Conservation (phyloP, 2,329 filamentous ascomycete genomes). For the Neofusicoccum sp. region DNA sequence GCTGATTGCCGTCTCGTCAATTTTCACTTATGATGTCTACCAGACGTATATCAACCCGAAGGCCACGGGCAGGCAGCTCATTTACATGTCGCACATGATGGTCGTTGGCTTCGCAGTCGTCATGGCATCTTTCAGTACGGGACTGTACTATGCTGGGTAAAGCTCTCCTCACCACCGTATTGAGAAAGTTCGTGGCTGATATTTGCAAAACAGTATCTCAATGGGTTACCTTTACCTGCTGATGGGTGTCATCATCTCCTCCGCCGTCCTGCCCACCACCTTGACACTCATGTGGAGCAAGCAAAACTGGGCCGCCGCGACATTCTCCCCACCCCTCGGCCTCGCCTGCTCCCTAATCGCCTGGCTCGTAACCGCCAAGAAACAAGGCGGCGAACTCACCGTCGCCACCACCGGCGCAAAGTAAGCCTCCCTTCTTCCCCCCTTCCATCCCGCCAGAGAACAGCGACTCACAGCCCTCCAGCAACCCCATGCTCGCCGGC, state of each 20-base stretch:
- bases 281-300: slow-evolving; percentile 77
- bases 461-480: neutral
- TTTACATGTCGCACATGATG: slow-evolving; percentile 73
- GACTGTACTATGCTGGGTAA: slow-evolving; percentile 48
- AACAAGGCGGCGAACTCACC: slow-evolving; percentile 64
- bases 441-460: too few relatives aligned
- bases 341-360: slow-evolving; percentile 67
- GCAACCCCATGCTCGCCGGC: slow-evolving; percentile 73
- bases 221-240: slow-evolving; percentile 89
- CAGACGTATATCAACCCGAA: slow-evolving; percentile 79
- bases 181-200: neutral
- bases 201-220: slow-evolving; percentile 55
- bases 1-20: slow-evolving; percentile 70
- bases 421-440: neutral
- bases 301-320: slow-evolving; percentile 74
- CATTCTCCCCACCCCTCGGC: slow-evolving; percentile 67
- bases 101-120: slow-evolving; percentile 72
- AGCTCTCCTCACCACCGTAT: slow-evolving; percentile 23
- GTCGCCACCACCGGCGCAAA: slow-evolving; percentile 70
- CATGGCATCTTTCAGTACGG: slow-evolving; percentile 76
- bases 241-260: slow-evolving; percentile 88
- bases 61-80: slow-evolving; percentile 72
- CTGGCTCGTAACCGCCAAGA: slow-evolving; percentile 75
- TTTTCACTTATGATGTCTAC: slow-evolving; percentile 86
- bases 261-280: slow-evolving; percentile 78